Evolutionary conservation across 1,284 basidiomycete genomes (phyloP), one percentile per base, ranked within the genome.

Genomic region (Takashimella koratensis): DNA sequence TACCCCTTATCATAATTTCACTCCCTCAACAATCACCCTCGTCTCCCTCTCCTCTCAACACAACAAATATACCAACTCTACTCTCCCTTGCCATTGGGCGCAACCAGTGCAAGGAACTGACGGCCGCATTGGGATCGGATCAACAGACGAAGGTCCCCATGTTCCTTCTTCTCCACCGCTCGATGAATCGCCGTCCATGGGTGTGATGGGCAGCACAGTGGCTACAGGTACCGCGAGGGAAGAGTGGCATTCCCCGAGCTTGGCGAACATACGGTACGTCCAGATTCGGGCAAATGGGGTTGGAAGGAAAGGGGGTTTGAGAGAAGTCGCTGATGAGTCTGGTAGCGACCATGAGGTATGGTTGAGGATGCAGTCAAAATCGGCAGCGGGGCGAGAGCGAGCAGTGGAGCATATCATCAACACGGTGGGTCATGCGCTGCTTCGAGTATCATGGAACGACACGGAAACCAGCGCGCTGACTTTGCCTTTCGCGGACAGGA

Each of bases 371-470:
- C 70, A 71, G 53, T 63, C 67, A 1, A 71, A 73, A 49, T 69
- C 71, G 24, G 56, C 68, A 2, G 53, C 56, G 2, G 71, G 66
- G 1, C 54, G 81, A 84, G 70, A 91, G 86, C 71, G 90, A 86
- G 77, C 85, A 80, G 74, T 86, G 71, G 87, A 89, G 75, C 88
- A 88, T 69, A 90, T 92, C 57, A 63, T 77, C n/a, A 57, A 59
- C 36, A 70, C 72, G 62, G 71, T 73, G 47, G 26, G 67, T 49
- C 19, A 45, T n/a, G 21, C 21, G 19, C 30, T 5, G 27, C 13
- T 48, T 54, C 61, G 50, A 62, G 19, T n/a, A n/a, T n/a, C n/a
- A n/a, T 36, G 10, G 20, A 20, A n/a, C n/a, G n/a, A n/a, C n/a
- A n/a, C n/a, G n/a, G n/a, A n/a, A n/a, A n/a, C n/a, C n/a, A n/a